Percentiles rank a stretch among this genome's conserved stretches.
phyloP scores from a whole-genome alignment of 2,329 filamentous ascomycete species.

The Scorias spongiosa region DNA sequence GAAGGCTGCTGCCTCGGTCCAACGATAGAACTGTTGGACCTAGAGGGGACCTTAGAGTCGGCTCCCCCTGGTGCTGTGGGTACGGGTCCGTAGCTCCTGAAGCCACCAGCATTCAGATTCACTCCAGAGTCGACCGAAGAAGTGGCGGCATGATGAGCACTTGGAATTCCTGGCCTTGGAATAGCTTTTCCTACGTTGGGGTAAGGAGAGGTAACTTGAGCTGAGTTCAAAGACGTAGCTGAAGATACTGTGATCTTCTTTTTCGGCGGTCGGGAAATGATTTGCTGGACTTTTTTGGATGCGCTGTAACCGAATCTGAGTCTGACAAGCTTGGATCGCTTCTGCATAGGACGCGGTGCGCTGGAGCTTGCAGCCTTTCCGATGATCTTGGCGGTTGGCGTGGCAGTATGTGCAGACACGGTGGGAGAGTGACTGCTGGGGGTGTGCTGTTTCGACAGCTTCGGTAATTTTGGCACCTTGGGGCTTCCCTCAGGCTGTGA shows the following conservation, averaged over 20 bases:
- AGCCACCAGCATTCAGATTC: not conserved
- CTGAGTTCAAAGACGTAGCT: not conserved
- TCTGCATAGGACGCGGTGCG: constrained; percentile 1
- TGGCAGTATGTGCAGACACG: not conserved
- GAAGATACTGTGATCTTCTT: not conserved
- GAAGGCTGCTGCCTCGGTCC: no score
- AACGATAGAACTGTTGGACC: no score
- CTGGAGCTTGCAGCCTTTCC: constrained; percentile 1
- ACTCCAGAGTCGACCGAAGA: not conserved
- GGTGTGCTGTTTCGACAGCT: constrained; percentile 2
- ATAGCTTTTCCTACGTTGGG: not conserved
- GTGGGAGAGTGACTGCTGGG: constrained; percentile 1
- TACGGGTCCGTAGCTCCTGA: not conserved
- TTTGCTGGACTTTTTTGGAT: not conserved
- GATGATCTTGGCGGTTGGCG: not conserved
- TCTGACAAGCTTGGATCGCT: not conserved
- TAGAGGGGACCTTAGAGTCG: no score
- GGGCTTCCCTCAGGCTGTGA: constrained; percentile 11
- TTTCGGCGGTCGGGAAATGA: not conserved
- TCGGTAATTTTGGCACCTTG: constrained; percentile 12
- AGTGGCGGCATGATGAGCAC: not conserved
- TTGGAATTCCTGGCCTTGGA: not conserved
- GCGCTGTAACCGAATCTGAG: not conserved
- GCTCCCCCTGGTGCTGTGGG: no score
- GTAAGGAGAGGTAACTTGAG: not conserved